These are phyloP conservation scores for Coccomyxa sp. DNA, from an alignment of 139 green algal genomes.

Conservation along the genomic window DNA sequence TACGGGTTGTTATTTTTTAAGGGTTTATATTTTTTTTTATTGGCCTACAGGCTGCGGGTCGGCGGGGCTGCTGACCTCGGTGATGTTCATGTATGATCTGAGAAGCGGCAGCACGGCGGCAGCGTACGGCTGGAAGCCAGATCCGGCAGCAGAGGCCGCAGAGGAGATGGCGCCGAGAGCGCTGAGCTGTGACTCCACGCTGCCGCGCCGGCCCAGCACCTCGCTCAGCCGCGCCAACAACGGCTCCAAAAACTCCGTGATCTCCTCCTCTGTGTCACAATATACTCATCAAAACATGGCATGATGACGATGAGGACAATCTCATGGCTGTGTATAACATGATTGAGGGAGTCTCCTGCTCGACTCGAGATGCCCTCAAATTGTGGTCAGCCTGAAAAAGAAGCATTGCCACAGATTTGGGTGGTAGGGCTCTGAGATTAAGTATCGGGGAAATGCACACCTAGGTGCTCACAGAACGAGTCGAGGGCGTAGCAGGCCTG, in stretches of 20 bases:
- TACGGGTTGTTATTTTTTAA: too few relatives aligned
- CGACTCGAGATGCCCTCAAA: too few relatives aligned
- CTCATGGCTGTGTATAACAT: too few relatives aligned
- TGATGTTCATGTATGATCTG: conserved; percentile 49
- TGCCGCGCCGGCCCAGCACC: conserved; percentile 28
- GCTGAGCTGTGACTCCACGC: conserved; percentile 43
- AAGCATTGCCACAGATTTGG: too few relatives aligned
- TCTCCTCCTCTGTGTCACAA: conserved; percentile 23
- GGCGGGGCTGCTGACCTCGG: not conserved
- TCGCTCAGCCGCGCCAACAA: conserved; percentile 49
- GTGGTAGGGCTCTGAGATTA: not conserved
- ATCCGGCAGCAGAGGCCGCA: conserved; percentile 49
- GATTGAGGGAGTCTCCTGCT: too few relatives aligned
- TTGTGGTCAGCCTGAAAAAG: too few relatives aligned
- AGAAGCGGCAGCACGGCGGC: conserved; percentile 37
- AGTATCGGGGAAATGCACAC: not conserved
- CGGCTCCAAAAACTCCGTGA: conserved; percentile 52
- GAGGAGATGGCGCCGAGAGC: conserved; percentile 57
- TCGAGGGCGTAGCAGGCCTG: conserved; percentile 71
- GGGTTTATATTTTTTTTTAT: too few relatives aligned
- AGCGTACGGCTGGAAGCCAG: conserved; percentile 49
- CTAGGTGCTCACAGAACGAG: conserved; percentile 63
- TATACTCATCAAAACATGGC: not conserved
- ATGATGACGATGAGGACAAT: too few relatives aligned
- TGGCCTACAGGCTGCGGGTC: not conserved